Conservation (phyloP, 805 yeast species). For the Monosporozyma yasuniensis region DNA sequence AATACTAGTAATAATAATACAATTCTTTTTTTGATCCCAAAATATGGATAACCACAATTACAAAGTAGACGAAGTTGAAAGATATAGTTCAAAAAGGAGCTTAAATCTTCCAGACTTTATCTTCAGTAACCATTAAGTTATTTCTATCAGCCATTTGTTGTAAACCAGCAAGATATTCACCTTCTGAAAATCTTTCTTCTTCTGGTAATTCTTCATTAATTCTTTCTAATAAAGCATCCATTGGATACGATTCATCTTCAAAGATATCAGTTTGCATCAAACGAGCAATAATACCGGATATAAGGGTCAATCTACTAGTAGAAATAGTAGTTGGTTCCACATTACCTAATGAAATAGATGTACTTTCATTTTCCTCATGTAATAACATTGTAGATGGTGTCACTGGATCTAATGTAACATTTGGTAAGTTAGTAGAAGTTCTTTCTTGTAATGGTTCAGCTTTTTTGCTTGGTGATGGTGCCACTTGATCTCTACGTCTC, state of each 20-base stretch:
- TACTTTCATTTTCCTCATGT: conserved; percentile 16
- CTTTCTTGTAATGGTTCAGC: conserved; percentile 21
- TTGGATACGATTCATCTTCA: conserved; percentile 37
- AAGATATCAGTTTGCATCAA: conserved; percentile 38
- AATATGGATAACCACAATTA: background rate
- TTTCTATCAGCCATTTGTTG: conserved; percentile 36
- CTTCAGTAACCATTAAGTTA: conserved; percentile 41
- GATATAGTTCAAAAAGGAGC: background rate
- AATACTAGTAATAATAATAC: background rate
- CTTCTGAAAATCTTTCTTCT: conserved; percentile 39
- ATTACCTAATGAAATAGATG: conserved; percentile 9
- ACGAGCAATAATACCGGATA: conserved; percentile 40
- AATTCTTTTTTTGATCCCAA: background rate
- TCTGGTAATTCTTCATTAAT: conserved; percentile 39
- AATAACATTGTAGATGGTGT: conserved; percentile 2
- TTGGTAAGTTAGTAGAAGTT: conserved; percentile 16
- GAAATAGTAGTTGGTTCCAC: conserved; percentile 36
- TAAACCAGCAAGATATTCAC: conserved; percentile 39
- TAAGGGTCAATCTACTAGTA: conserved; percentile 38
- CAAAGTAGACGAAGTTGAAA: background rate
- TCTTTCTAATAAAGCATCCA: conserved; percentile 31
- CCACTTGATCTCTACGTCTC: conserved; percentile 13
- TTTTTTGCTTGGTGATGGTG: background rate
- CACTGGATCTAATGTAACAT: conserved; percentile 9
- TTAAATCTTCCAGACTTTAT: conserved; percentile 38